These are phyloP conservation scores for Cryptococcus floricola DNA, from an alignment of 1,284 basidiomycete species.

Conservation along the genomic window DNA sequence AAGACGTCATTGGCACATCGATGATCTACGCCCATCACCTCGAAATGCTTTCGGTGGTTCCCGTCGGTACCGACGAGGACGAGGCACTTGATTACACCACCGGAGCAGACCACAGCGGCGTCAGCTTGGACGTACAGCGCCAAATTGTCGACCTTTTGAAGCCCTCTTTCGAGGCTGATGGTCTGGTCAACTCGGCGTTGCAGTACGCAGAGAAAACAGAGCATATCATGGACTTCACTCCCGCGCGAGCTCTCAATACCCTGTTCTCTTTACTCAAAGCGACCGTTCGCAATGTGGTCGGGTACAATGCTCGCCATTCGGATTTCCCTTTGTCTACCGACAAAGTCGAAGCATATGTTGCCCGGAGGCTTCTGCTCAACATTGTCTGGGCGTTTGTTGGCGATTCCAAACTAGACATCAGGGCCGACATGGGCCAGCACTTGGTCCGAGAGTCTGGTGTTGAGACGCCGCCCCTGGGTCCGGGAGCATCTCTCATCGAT, in stretches of 20 bases:
- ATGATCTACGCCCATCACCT: slow-evolving; percentile 95
- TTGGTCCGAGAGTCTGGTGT: slow-evolving; percentile 80
- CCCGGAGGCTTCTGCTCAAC: slow-evolving; percentile 83
- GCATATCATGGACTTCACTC: slow-evolving; percentile 99
- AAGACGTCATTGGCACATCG: slow-evolving; percentile 81
- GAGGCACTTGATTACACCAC: slow-evolving; percentile 59
- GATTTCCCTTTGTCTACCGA: slow-evolving; percentile 88
- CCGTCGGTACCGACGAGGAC: slow-evolving; percentile 90
- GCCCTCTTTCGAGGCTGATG: slow-evolving; percentile 75
- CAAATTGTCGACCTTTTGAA: slow-evolving; percentile 73
- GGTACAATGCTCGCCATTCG: slow-evolving; percentile 90
- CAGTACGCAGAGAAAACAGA: slow-evolving; percentile 75
- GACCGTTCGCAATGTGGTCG: slow-evolving; percentile 85
- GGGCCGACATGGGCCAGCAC: slow-evolving; percentile 86
- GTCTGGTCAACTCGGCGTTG: slow-evolving; percentile 75
- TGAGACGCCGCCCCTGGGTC: slow-evolving; percentile 72
- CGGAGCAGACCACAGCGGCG: slow-evolving; percentile 51
- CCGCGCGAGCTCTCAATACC: slow-evolving; percentile 85
- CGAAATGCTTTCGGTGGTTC: slow-evolving; percentile 65
- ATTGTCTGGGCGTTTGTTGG: slow-evolving; percentile 98
- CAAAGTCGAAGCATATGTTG: slow-evolving; percentile 83
- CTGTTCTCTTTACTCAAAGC: slow-evolving; percentile 97
- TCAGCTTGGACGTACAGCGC: slow-evolving; percentile 63
- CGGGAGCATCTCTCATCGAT: slow-evolving; percentile 85
- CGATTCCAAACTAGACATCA: slow-evolving; percentile 83